These are phyloP conservation scores for Aspergillus heteromorphus DNA, from an alignment of 495 filamentous ascomycete species.

Conservation along the genomic window DNA sequence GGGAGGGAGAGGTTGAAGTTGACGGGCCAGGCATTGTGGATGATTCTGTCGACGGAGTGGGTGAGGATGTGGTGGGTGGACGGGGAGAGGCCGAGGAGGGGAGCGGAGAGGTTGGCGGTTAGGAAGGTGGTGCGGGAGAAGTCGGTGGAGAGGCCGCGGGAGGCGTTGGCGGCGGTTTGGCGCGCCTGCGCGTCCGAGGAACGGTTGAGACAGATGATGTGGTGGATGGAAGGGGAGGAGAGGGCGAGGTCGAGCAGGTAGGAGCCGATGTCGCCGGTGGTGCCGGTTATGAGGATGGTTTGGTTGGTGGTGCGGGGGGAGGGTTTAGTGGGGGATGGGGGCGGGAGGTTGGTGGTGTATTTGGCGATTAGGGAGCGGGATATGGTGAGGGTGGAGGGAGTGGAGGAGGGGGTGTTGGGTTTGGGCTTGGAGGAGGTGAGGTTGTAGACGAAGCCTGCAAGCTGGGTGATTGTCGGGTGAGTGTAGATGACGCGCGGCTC, in stretches of 20 bases:
- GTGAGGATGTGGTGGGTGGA: slow-evolving; percentile 32
- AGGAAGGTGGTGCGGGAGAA: slow-evolving; percentile 28
- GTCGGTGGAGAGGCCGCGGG: neutral
- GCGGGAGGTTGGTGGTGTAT: slow-evolving; percentile 7
- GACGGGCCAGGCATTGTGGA: slow-evolving; percentile 54
- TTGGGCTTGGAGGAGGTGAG: neutral
- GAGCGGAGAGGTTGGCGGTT: slow-evolving; percentile 37
- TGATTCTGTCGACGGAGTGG: slow-evolving; percentile 36
- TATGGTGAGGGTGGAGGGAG: neutral
- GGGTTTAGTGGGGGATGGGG: neutral
- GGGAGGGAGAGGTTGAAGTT: slow-evolving; percentile 52
- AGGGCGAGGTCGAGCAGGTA: slow-evolving; percentile 1
- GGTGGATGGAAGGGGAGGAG: neutral
- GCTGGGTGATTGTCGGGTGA: slow-evolving; percentile 2
- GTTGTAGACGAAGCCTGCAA: neutral
- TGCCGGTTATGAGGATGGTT: neutral
- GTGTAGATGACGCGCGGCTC: slow-evolving; percentile 7
- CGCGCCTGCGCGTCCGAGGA: neutral
- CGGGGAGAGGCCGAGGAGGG: slow-evolving; percentile 38
- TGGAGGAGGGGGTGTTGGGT: too few relatives aligned
- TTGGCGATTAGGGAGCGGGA: slow-evolving; percentile 5
- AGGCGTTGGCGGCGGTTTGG: neutral
- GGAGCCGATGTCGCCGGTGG: neutral
- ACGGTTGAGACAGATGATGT: neutral
- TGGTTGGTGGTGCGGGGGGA: neutral